A percentile compares a stretch with the other conserved stretches of the same genome.
Evolutionary conservation across 2,329 filamentous ascomycete genomes (phyloP).

Genomic region (Fusarium robinianum): DNA sequence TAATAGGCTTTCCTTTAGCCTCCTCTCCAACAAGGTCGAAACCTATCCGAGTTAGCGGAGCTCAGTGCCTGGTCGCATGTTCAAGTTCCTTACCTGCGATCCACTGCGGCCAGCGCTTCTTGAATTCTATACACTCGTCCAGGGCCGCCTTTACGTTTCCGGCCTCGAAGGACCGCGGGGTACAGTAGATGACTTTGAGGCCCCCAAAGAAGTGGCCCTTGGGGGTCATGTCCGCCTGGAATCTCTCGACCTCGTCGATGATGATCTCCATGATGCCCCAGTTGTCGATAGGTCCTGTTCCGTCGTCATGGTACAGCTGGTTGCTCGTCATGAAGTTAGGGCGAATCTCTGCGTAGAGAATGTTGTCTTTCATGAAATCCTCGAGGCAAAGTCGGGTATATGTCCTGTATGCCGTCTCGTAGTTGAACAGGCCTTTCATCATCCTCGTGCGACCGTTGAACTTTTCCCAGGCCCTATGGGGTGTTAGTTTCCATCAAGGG

Average conservation of each 20-base stretch:
- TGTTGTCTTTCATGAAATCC: slow-evolving; percentile 65
- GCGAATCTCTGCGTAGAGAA: slow-evolving; percentile 73
- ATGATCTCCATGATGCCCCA: slow-evolving; percentile 64
- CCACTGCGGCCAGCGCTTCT: slow-evolving; percentile 58
- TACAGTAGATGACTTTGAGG: slow-evolving; percentile 73
- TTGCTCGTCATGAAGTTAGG: slow-evolving; percentile 70
- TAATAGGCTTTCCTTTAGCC: slow-evolving; percentile 61
- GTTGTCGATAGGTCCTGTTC: slow-evolving; percentile 56
- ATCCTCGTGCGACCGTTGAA: slow-evolving; percentile 73
- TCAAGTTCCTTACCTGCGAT: slow-evolving; percentile 66
- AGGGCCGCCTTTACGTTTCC: slow-evolving; percentile 56
- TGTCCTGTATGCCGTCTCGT: slow-evolving; percentile 62
- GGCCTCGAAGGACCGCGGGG: slow-evolving; percentile 62
- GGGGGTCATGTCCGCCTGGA: slow-evolving; percentile 43
- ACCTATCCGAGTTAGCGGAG: slow-evolving; percentile 49
- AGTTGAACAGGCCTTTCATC: slow-evolving; percentile 74
- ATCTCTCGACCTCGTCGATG: slow-evolving; percentile 55
- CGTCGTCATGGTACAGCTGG: slow-evolving; percentile 63
- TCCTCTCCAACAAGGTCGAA: slow-evolving; percentile 75
- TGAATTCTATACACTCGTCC: slow-evolving; percentile 65
- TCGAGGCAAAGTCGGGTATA: slow-evolving; percentile 65
- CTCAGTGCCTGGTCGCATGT: neutral
- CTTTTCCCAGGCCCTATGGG: slow-evolving; percentile 57
- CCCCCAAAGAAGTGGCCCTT: slow-evolving; percentile 57
- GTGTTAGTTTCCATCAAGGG: slow-evolving; percentile 20